Percentiles rank a stretch among this genome's conserved stretches.
Evolutionary conservation across 1,139 yeast species (phyloP).

Genomic region (Wickerhamomyces sp.): DNA sequence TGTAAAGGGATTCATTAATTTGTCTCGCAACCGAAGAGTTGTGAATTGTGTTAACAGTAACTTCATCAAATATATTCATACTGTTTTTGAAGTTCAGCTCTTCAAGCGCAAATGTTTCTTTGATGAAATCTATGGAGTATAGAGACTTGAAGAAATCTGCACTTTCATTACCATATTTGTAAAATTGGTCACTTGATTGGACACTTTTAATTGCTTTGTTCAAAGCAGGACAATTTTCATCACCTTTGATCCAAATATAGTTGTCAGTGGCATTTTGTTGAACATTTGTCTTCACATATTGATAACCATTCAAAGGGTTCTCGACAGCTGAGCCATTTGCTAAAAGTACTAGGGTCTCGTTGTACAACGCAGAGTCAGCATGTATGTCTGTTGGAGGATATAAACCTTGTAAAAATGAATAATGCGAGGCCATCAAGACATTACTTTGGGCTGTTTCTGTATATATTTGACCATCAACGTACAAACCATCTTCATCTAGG

Average conservation of each 20-base stretch:
- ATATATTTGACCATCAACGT: constrained; percentile 25
- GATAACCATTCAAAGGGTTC: constrained; percentile 38
- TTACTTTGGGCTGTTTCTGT: constrained; percentile 31
- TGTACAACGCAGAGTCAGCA: constrained; percentile 20
- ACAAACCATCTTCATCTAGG: constrained; percentile 27
- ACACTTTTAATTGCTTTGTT: constrained; percentile 28
- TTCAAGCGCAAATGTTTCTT: constrained; percentile 20
- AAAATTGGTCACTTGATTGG: constrained; percentile 19
- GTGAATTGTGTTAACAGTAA: constrained; percentile 36
- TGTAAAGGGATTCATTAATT: constrained; percentile 27
- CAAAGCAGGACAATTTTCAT: constrained; percentile 35
- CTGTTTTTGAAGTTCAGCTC: constrained; percentile 34
- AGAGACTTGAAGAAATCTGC: constrained; percentile 34
- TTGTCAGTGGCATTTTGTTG: constrained; percentile 32
- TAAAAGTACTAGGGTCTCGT: constrained; percentile 25
- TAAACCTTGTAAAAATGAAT: constrained; percentile 40
- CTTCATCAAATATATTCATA: constrained; percentile 34
- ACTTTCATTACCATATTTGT: constrained; percentile 26
- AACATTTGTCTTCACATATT: constrained; percentile 35
- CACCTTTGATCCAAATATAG: constrained; percentile 37
- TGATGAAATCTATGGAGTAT: constrained; percentile 18
- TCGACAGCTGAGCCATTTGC: constrained; percentile 34
- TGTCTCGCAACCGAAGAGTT: constrained; percentile 30
- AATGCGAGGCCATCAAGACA: constrained; percentile 35
- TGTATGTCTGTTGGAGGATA: constrained; percentile 35